Evolutionary conservation across 495 filamentous ascomycete species (phyloP).

Genomic region (Aspergillus leporis): DNA sequence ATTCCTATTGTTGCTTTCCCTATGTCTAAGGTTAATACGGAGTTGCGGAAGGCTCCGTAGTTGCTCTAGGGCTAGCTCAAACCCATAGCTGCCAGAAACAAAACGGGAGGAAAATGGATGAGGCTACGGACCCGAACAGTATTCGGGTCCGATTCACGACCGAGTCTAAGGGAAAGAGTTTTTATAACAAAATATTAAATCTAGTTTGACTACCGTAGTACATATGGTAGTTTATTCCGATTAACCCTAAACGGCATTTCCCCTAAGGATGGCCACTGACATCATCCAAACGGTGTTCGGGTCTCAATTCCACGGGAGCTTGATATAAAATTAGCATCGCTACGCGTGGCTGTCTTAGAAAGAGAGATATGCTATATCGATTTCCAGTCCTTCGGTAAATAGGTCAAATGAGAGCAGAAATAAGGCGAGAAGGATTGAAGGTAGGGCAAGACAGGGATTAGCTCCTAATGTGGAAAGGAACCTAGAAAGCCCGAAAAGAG

Average conservation of each 20-base stretch:
- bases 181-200: not conserved
- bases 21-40: not conserved
- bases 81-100: not conserved
- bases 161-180: slow-evolving; percentile 2
- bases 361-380: not conserved
- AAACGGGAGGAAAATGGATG: not conserved
- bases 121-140: not conserved
- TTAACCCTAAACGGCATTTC: not conserved
- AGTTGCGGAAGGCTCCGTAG: too few relatives aligned
- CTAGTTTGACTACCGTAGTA: not conserved
- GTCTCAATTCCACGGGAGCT: not conserved
- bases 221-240: not conserved
- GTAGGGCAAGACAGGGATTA: not conserved
- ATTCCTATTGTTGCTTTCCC: not conserved
- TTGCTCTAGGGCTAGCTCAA: not conserved
- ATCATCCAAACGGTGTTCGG: not conserved
- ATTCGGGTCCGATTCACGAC: slow-evolving; percentile 9
- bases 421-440: not conserved
- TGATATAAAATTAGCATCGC: not conserved
- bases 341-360: not conserved
- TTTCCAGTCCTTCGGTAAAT: not conserved
- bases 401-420: not conserved
- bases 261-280: not conserved
- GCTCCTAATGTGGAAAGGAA: not conserved
- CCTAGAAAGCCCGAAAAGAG: not conserved